A percentile compares a stretch with the other conserved stretches of the same genome.
Evolutionary conservation across 495 filamentous ascomycete species (phyloP).

Genomic region (Podospora fimiseda): DNA sequence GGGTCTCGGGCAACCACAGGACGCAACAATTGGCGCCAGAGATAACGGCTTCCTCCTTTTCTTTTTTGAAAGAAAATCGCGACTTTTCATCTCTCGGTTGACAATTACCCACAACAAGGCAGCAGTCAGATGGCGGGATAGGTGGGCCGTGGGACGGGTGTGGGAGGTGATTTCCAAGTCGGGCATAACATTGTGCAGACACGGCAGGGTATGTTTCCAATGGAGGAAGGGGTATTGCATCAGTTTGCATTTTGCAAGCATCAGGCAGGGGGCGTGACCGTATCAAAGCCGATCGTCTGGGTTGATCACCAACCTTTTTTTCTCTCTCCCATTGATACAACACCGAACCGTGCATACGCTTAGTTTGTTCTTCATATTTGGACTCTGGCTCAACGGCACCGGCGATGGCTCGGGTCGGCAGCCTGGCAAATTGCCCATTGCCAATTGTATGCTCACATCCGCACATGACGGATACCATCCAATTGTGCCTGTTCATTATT

Average conservation of each 20-base stretch:
- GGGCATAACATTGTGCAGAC: constrained; percentile 1
- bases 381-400: constrained; percentile 9
- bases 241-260: constrained; percentile 4
- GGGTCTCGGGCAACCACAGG: no score
- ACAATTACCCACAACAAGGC: not conserved
- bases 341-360: constrained; percentile 33
- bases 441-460: not conserved
- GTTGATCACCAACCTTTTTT: constrained; percentile 25
- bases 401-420: constrained; percentile 9
- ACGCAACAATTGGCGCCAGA: no score
- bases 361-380: constrained; percentile 19
- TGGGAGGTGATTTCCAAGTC: not conserved
- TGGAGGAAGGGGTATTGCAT: not conserved
- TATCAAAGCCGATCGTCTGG: constrained; percentile 26
- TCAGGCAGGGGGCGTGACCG: constrained; percentile 15
- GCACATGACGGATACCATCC: no score
- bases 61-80: no score
- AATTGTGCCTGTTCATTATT: not conserved
- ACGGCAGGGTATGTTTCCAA: not conserved
- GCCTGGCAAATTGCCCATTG: constrained; percentile 12
- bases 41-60: no score
- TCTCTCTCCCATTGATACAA: constrained; percentile 26
- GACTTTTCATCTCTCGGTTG: not conserved
- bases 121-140: not conserved
- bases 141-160: not conserved